A percentile compares a stretch with the other conserved stretches of the same genome.
Evolutionary conservation across 352 stramenopile genomes (phyloP).

Genomic region (Phytophthora cryptogea): DNA sequence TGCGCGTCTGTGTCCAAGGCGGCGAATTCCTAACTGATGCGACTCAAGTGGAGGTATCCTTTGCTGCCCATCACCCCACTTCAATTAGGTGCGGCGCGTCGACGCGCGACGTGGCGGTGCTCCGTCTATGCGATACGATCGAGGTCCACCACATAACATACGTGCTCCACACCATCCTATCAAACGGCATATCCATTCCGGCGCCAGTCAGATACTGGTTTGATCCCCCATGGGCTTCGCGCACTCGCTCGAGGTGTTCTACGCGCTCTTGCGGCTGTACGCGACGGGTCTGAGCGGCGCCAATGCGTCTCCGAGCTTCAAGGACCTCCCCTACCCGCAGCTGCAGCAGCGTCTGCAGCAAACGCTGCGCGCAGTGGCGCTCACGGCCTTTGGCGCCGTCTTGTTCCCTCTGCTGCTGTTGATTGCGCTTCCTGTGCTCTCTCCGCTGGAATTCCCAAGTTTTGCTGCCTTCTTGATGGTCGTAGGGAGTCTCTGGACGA

Average conservation of each 20-base stretch:
- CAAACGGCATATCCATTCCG: neutral
- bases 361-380: slow-evolving; percentile 47
- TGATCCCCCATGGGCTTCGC: slow-evolving; percentile 42
- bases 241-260: slow-evolving; percentile 56
- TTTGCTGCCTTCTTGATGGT: slow-evolving; percentile 33
- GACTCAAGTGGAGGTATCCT: neutral
- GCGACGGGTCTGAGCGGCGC: slow-evolving; percentile 7
- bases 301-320: slow-evolving; percentile 3
- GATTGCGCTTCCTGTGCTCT: slow-evolving; percentile 34
- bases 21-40: slow-evolving; percentile 8
- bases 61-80: neutral
- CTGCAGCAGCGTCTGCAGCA: slow-evolving; percentile 65
- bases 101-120: neutral
- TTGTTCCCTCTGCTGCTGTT: slow-evolving; percentile 34
- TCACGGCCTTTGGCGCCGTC: slow-evolving; percentile 31
- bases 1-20: neutral
- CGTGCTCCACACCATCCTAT: neutral
- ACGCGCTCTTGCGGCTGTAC: slow-evolving; percentile 46
- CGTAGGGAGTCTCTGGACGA: slow-evolving; percentile 19
- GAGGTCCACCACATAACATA: neutral
- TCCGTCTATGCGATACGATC: neutral
- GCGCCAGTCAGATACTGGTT: neutral
- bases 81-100: slow-evolving; percentile 4
- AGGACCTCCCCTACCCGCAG: slow-evolving; percentile 38
- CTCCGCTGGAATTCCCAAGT: slow-evolving; percentile 39